These are phyloP conservation scores for Uronychia binucleata DNA, from an alignment of 73 alveolate species.

Conservation along the genomic window DNA sequence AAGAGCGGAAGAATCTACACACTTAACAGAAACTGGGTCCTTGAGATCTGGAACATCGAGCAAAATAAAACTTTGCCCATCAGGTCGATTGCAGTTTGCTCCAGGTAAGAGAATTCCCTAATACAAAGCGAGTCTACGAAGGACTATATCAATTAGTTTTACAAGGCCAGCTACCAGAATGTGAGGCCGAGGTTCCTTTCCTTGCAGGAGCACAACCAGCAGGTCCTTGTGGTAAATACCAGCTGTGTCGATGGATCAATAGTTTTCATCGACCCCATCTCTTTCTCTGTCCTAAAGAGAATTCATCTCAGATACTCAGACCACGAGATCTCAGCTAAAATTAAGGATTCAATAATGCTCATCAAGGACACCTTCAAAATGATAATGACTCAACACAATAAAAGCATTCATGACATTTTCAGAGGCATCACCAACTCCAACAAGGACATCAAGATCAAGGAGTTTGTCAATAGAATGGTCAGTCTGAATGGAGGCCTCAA, in stretches of 20 bases:
- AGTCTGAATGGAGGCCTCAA: conserved; percentile 17
- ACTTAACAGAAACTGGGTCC: conserved; percentile 55
- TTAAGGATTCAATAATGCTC: conserved; percentile 26
- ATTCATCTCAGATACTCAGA: conserved; percentile 44
- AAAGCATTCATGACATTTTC: conserved; percentile 32
- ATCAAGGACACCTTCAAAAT: conserved; percentile 23
- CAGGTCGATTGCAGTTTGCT: conserved; percentile 47
- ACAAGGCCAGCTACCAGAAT: conserved; percentile 42
- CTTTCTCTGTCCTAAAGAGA: conserved; percentile 54
- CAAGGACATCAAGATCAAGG: conserved; percentile 36
- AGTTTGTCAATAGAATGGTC: conserved; percentile 21
- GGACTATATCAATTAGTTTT: conserved; percentile 43
- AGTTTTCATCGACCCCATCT: conserved; percentile 64
- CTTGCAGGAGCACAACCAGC: conserved; percentile 34
- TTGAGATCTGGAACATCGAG: conserved; percentile 66
- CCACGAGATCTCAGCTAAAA: conserved; percentile 33
- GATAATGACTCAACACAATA: conserved; percentile 8
- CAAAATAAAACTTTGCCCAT: conserved; percentile 47
- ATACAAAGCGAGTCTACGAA: conserved; percentile 38
- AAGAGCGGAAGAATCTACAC: conserved; percentile 55
- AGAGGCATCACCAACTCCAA: conserved; percentile 16
- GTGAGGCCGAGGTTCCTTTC: conserved; percentile 55
- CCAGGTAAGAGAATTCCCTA: too few relatives aligned
- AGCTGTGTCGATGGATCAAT: conserved; percentile 69
- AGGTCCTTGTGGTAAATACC: conserved; percentile 53